Conservation (phyloP, 345 rosid species). For the Laguncularia racemosa region DNA sequence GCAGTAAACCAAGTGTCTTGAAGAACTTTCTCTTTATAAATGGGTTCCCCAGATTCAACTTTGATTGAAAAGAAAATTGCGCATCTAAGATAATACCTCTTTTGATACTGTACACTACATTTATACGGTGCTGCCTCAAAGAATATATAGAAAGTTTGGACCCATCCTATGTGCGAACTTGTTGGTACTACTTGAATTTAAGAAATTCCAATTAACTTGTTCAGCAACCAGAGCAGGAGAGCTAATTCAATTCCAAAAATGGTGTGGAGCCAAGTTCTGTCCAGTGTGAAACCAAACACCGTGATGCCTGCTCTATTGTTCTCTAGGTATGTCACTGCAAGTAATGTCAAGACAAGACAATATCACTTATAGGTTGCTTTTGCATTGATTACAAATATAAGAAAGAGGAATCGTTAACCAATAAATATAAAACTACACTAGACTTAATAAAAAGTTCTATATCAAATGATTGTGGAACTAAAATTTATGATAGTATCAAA, state of each 20-base stretch:
- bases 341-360: not conserved
- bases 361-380: not conserved
- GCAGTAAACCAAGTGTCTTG: too few species aligned
- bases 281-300: slow-evolving; percentile 72
- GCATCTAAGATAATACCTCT: not conserved
- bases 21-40: too few species aligned
- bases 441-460: too few species aligned
- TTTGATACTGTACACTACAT: not conserved
- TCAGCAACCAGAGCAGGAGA: slow-evolving; percentile 83
- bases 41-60: not conserved
- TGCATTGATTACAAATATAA: not conserved
- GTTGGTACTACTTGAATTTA: not conserved
- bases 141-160: not conserved
- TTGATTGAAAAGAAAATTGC: not conserved
- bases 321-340: slow-evolving; percentile 77
- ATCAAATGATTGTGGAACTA: too few species aligned
- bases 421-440: too few species aligned
- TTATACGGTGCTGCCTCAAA: not conserved
- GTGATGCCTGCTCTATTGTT: slow-evolving; percentile 87
- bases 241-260: slow-evolving; percentile 75
- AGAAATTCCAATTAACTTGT: slow-evolving; percentile 63
- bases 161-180: too few species aligned
- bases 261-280: slow-evolving; percentile 79
- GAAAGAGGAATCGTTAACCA: not conserved
- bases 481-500: too few species aligned